phyloP scores from a whole-genome alignment of 2,329 filamentous ascomycete species.

The Ustilaginoidea virens region DNA sequence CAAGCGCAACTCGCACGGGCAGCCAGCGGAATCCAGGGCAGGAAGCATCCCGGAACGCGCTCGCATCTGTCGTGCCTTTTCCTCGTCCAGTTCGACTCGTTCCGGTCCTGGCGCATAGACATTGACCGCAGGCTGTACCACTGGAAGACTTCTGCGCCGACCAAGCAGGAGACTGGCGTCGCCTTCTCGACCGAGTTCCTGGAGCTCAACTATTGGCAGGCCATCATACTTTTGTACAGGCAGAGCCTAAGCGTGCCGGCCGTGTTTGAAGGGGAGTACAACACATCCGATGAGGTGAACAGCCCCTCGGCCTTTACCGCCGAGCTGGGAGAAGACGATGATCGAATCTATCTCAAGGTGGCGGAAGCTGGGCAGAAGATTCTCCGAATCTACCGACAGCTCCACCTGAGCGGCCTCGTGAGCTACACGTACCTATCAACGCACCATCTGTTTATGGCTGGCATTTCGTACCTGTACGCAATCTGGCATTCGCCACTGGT shows the following conservation, averaged over 20 bases:
- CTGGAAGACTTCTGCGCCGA: slow-evolving; percentile 76
- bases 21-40: slow-evolving; percentile 45
- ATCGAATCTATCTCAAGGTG: slow-evolving; percentile 84
- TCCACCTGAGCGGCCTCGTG: slow-evolving; percentile 76
- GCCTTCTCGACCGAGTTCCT: slow-evolving; percentile 80
- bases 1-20: slow-evolving; percentile 67
- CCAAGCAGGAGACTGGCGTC: slow-evolving; percentile 66
- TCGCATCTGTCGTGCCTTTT: slow-evolving; percentile 73
- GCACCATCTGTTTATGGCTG: slow-evolving; percentile 94
- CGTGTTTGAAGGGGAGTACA: slow-evolving; percentile 66
- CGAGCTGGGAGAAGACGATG: slow-evolving; percentile 66
- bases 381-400: slow-evolving; percentile 73
- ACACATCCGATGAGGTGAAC: slow-evolving; percentile 47
- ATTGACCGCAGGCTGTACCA: slow-evolving; percentile 70
- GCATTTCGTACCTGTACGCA: slow-evolving; percentile 89
- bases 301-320: slow-evolving; percentile 45
- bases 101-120: slow-evolving; percentile 76
- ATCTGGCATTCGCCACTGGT: slow-evolving; percentile 94
- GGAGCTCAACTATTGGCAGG: slow-evolving; percentile 95
- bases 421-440: slow-evolving; percentile 95
- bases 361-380: slow-evolving; percentile 92
- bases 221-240: slow-evolving; percentile 87
- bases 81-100: slow-evolving; percentile 67
- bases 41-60: slow-evolving; percentile 57
- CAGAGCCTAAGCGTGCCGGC: slow-evolving; percentile 79